Percentiles rank a stretch among this genome's conserved stretches.
These are phyloP conservation scores for Floccularia luteovirens DNA, from an alignment of 768 basidiomycete species.

Conservation along the genomic window DNA sequence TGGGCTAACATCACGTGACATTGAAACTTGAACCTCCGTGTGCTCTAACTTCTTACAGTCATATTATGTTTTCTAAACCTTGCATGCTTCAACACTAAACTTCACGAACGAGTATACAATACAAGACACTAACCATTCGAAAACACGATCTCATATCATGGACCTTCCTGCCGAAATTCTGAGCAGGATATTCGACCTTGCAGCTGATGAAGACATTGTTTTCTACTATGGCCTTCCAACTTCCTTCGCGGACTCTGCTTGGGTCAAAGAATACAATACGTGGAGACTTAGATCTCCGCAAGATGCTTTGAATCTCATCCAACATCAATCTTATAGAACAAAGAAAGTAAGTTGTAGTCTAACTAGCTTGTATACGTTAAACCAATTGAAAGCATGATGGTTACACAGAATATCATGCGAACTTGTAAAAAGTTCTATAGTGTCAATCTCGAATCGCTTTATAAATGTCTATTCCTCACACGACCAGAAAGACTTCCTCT, in stretches of 20 bases:
- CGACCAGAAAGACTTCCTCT: conserved; percentile 46
- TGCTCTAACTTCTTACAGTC: too few species aligned
- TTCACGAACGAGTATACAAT: too few species aligned
- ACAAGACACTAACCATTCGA: too few species aligned
- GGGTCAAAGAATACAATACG: conserved; percentile 43
- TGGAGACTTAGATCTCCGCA: conserved; percentile 59
- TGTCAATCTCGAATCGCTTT: conserved; percentile 66
- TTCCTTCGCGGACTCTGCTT: conserved; percentile 54
- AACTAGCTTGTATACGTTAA: conserved; percentile 30
- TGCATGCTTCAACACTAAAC: too few species aligned
- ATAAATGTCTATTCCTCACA: conserved; percentile 62
- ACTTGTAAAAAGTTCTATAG: too few species aligned
- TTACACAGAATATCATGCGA: too few species aligned
- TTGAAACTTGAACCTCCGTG: too few species aligned
- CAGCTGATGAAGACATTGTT: conserved; percentile 64
- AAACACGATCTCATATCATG: too few species aligned
- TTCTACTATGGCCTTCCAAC: conserved; percentile 56
- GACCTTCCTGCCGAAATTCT: conserved; percentile 62
- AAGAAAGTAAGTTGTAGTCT: conserved; percentile 49
- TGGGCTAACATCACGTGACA: too few species aligned
- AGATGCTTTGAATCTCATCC: conserved; percentile 49
- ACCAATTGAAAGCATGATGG: too few species aligned
- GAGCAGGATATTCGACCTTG: conserved; percentile 63
- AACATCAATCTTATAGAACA: conserved; percentile 53
- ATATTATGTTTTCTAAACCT: too few species aligned